Percentiles rank a stretch among this genome's conserved stretches.
Evolutionary conservation across 1,284 basidiomycete genomes (phyloP).

Genomic region (Trichosporon coremiiforme): DNA sequence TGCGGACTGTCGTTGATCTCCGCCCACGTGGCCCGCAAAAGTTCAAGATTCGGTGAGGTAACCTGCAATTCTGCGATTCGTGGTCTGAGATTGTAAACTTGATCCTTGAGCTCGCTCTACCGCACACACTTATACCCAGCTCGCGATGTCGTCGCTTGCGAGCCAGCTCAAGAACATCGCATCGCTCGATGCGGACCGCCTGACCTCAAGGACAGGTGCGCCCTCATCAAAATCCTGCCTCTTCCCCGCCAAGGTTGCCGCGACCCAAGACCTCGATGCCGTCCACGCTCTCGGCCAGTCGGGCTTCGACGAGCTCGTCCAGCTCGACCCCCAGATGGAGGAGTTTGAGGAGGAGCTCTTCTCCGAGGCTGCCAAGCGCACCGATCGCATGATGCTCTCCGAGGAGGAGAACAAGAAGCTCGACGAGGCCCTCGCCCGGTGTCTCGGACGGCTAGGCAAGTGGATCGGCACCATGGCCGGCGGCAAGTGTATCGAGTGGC

Average conservation of each 20-base stretch:
- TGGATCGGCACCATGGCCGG: slow-evolving; percentile 80
- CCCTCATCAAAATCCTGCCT: slow-evolving; percentile 73
- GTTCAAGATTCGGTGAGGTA: slow-evolving; percentile 19
- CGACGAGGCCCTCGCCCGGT: slow-evolving; percentile 57
- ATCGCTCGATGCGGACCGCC: slow-evolving; percentile 75
- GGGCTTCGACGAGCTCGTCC: slow-evolving; percentile 70
- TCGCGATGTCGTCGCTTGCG: slow-evolving; percentile 66
- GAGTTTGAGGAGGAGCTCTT: slow-evolving; percentile 72
- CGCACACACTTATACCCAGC: slow-evolving; percentile 18
- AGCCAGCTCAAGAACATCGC: slow-evolving; percentile 77
- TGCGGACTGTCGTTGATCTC: slow-evolving; percentile 24
- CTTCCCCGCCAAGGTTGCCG: slow-evolving; percentile 78
- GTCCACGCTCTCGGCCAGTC: slow-evolving; percentile 80
- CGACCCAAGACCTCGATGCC: slow-evolving; percentile 80
- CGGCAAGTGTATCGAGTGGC: slow-evolving; percentile 91
- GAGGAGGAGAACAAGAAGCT: slow-evolving; percentile 67
- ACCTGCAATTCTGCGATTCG: slow-evolving; percentile 1
- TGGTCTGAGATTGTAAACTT: neutral
- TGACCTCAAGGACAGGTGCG: slow-evolving; percentile 62
- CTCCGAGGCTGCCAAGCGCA: slow-evolving; percentile 71
- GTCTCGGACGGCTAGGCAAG: slow-evolving; percentile 72
- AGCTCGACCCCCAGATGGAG: slow-evolving; percentile 63
- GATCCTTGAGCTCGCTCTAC: slow-evolving; percentile 10
- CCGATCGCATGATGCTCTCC: slow-evolving; percentile 80
- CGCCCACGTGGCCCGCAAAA: slow-evolving; percentile 30